Evolutionary conservation across 805 yeast species (phyloP).

Genomic region (Metschnikowia orientalis): DNA sequence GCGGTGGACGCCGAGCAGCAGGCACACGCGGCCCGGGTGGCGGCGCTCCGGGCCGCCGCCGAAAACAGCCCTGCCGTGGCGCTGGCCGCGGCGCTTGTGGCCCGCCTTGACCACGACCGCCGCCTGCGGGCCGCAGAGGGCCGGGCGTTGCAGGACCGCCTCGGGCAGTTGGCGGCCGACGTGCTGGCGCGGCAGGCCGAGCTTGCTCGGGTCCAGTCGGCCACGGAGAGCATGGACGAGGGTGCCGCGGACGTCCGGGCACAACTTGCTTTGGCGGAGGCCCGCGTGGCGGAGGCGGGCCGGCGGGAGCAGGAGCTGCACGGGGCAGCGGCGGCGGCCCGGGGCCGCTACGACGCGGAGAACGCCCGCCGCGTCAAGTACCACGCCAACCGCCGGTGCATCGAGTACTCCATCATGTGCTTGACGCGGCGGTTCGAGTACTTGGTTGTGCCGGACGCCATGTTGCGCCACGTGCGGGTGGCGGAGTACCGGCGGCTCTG

Average conservation of each 20-base stretch:
- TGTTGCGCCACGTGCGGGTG: no score
- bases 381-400: constrained; percentile 34
- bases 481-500: no score
- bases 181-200: no score
- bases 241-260: no score
- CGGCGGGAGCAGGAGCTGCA: no score
- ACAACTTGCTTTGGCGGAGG: no score
- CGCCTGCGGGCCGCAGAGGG: neutral
- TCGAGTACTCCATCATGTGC: constrained; percentile 47
- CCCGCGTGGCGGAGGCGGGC: no score
- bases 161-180: no score
- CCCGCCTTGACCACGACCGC: neutral
- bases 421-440: constrained; percentile 1
- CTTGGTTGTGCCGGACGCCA: constrained; percentile 4
- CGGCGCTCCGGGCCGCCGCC: neutral
- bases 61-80: neutral
- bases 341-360: constrained; percentile 16
- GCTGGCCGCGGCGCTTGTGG: constrained; percentile 1
- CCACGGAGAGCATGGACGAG: no score
- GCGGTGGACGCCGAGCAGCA: constrained; percentile 1
- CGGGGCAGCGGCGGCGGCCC: constrained; percentile 19
- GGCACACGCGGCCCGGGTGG: constrained; percentile 1
- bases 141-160: no score
- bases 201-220: no score
- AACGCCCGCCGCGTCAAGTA: constrained; percentile 27